Evolutionary conservation across 805 yeast species (phyloP).

Genomic region (Schizosaccharomyces lindneri): DNA sequence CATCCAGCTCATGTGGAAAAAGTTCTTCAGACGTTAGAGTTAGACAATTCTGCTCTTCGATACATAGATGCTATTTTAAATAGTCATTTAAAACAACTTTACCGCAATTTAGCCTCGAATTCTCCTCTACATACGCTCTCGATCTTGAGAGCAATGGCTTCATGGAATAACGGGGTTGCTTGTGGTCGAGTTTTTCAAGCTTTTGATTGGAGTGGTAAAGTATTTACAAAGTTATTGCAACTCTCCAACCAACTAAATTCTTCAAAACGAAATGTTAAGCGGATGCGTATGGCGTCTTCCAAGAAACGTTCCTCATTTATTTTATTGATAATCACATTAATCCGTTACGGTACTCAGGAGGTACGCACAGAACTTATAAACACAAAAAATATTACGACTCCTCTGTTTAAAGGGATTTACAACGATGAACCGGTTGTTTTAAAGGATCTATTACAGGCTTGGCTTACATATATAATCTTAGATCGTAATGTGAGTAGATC

Average conservation of each 20-base stretch:
- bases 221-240: conserved; percentile 33
- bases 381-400: background rate
- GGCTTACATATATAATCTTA: conserved; percentile 25
- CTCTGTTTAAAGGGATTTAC: conserved; percentile 39
- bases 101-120: conserved; percentile 40
- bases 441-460: conserved; percentile 19
- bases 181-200: conserved; percentile 33
- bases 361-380: background rate
- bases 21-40: background rate
- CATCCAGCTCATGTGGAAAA: conserved; percentile 1
- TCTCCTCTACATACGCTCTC: conserved; percentile 37
- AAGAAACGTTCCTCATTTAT: background rate
- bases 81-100: conserved; percentile 35
- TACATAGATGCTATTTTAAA: conserved; percentile 18
- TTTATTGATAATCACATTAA: background rate
- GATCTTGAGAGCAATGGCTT: conserved; percentile 27
- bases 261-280: conserved; percentile 13
- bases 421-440: conserved; percentile 28
- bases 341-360: background rate
- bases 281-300: background rate
- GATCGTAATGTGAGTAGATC: conserved; percentile 40
- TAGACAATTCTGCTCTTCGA: background rate
- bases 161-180: conserved; percentile 24
- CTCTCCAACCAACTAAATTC: conserved; percentile 20
- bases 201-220: conserved; percentile 43